These are phyloP conservation scores for Moricandia arvensis DNA, from an alignment of 345 rosid species.

Conservation along the genomic window DNA sequence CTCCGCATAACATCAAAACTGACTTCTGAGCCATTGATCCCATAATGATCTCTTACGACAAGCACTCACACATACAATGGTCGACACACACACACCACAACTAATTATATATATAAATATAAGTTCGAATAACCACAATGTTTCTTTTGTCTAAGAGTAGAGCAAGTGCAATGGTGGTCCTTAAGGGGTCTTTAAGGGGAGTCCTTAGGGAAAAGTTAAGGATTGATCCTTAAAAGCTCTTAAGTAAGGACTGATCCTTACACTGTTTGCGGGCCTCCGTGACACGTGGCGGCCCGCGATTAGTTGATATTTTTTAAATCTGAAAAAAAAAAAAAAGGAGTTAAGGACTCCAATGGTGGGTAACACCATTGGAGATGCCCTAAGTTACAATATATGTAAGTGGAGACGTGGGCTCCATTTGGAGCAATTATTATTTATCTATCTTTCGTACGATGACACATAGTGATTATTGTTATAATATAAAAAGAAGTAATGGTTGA, in stretches of 20 bases:
- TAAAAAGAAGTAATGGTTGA: too few relatives aligned
- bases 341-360: too few relatives aligned
- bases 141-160: background rate
- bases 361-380: too few relatives aligned
- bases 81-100: background rate
- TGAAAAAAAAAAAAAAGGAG: background rate
- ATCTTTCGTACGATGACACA: background rate
- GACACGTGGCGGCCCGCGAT: too few relatives aligned
- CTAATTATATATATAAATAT: background rate
- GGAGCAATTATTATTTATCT: background rate
- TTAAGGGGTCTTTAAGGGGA: too few relatives aligned
- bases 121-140: background rate
- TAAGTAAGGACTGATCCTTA: too few relatives aligned
- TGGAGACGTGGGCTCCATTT: conserved; percentile 1
- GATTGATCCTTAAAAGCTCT: too few relatives aligned
- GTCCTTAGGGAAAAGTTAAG: too few relatives aligned
- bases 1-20: conserved; percentile 51
- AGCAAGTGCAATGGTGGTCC: too few relatives aligned
- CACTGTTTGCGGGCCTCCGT: too few relatives aligned
- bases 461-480: too few relatives aligned
- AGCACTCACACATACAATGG: background rate
- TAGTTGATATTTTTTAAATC: too few relatives aligned
- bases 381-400: background rate
- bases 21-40: conserved; percentile 43
- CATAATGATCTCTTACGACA: conserved; percentile 20